These are phyloP conservation scores for Chlamydomonas sp. DNA, from an alignment of 139 green algal genomes.

Conservation along the genomic window DNA sequence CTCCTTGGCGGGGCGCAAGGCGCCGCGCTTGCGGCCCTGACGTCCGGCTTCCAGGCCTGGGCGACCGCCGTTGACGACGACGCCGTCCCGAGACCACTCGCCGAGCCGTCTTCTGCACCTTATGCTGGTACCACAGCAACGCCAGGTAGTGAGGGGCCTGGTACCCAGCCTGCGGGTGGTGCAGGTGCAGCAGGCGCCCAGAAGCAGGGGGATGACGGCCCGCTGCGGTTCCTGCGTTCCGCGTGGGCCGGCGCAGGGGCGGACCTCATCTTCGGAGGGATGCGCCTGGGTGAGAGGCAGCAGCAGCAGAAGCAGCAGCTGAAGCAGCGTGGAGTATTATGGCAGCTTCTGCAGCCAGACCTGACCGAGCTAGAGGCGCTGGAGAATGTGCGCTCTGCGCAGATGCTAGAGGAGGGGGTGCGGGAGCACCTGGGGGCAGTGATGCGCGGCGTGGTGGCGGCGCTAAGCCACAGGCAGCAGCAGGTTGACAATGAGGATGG, in stretches of 20 bases:
- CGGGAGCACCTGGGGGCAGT: background rate
- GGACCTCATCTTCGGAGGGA: too few relatives aligned
- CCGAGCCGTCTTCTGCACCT: too few relatives aligned
- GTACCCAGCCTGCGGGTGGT: too few relatives aligned
- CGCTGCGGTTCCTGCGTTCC: too few relatives aligned
- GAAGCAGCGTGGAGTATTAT: background rate
- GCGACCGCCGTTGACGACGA: background rate
- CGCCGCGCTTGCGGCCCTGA: background rate
- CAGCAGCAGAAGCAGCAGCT: background rate
- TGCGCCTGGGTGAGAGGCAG: background rate
- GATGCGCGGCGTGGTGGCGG: background rate
- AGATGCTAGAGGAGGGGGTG: slow-evolving; percentile 25
- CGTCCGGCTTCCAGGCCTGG: background rate
- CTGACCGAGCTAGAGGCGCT: background rate
- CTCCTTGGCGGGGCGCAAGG: background rate
- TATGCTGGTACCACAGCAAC: too few relatives aligned
- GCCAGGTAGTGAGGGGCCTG: too few relatives aligned
- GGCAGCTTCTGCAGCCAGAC: background rate
- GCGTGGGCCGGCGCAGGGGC: too few relatives aligned
- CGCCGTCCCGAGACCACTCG: too few relatives aligned
- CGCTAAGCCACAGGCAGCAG: background rate
- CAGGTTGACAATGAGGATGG: background rate
- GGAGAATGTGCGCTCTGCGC: slow-evolving; percentile 28
- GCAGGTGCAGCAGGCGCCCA: too few relatives aligned
- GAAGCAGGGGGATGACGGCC: too few relatives aligned